A percentile compares a stretch with the other conserved stretches of the same genome.
Evolutionary conservation across 2,329 filamentous ascomycete species (phyloP).

Genomic region (Penicillium hesseltinei): DNA sequence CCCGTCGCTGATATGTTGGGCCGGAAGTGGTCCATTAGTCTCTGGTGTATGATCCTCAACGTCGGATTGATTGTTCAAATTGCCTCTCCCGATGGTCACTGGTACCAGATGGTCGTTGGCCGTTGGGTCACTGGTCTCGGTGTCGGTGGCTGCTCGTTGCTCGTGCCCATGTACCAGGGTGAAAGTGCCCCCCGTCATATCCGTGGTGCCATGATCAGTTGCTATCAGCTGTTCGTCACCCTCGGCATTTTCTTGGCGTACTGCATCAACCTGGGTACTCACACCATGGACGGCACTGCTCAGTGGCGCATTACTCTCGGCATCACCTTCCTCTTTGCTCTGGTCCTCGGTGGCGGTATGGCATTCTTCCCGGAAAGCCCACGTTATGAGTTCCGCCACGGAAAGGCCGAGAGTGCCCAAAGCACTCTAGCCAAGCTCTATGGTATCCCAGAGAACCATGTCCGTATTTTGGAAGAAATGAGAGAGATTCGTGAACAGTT

Average conservation of each 20-base stretch:
- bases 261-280: conserved; percentile 48
- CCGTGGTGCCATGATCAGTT: conserved; percentile 47
- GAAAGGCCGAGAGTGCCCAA: conserved; percentile 52
- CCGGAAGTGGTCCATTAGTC: conserved; percentile 43
- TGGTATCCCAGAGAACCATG: conserved; percentile 54
- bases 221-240: conserved; percentile 51
- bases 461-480: conserved; percentile 53
- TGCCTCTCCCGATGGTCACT: conserved; percentile 35
- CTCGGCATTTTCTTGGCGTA: conserved; percentile 48
- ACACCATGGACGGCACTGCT: conserved; percentile 40
- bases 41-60: conserved; percentile 43
- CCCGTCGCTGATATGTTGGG: conserved; percentile 44
- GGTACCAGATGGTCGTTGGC: conserved; percentile 46
- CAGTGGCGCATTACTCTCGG: conserved; percentile 55
- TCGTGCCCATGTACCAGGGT: conserved; percentile 50
- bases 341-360: conserved; percentile 56
- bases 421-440: conserved; percentile 55
- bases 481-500: conserved; percentile 57
- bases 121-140: conserved; percentile 47
- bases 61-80: conserved; percentile 48
- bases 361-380: conserved; percentile 57
- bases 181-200: conserved; percentile 48
- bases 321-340: conserved; percentile 57
- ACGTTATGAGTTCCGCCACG: conserved; percentile 57
- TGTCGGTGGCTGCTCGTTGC: conserved; percentile 44